phyloP scores from a whole-genome alignment of 2,329 filamentous ascomycete genomes.

The Diaporthe longicolla region DNA sequence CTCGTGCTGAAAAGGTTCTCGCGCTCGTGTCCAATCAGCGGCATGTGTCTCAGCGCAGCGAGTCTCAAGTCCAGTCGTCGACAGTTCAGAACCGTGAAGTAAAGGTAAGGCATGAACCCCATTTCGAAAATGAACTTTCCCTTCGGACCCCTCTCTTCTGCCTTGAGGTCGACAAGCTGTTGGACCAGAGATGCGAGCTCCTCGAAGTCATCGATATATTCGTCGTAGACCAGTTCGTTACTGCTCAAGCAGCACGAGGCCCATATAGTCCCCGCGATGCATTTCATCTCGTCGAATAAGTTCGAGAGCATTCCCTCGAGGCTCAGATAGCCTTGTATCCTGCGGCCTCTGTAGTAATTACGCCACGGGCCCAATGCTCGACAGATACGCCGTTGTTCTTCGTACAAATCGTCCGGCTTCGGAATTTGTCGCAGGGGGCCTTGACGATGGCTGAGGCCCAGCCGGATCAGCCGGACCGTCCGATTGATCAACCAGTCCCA shows the following conservation, averaged over 20 bases:
- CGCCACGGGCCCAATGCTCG: conserved; percentile 10
- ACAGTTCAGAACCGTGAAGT: conserved; percentile 57
- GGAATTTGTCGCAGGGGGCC: conserved; percentile 3
- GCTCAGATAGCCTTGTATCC: background rate
- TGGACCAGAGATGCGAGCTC: conserved; percentile 54
- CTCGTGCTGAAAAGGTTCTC: conserved; percentile 58
- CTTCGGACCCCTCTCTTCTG: conserved; percentile 41
- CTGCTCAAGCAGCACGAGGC: conserved; percentile 50
- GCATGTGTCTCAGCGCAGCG: conserved; percentile 55
- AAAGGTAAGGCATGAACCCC: conserved; percentile 58
- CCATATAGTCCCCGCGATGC: conserved; percentile 53
- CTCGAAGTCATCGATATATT: conserved; percentile 53
- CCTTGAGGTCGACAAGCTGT: conserved; percentile 36
- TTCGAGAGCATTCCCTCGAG: conserved; percentile 3
- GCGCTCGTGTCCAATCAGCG: conserved; percentile 48
- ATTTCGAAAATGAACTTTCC: conserved; percentile 59
- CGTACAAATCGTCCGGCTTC: conserved; percentile 29
- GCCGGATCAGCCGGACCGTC: conserved; percentile 39
- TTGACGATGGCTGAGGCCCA: conserved; percentile 34
- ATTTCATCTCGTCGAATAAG: conserved; percentile 50
- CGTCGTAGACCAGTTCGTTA: conserved; percentile 54
- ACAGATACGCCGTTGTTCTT: conserved; percentile 27
- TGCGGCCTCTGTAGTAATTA: background rate
- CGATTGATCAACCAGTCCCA: conserved; percentile 39
- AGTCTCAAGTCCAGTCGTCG: conserved; percentile 58